phyloP scores from a whole-genome alignment of 2,329 filamentous ascomycete species.

The Parastagonospora avenae region DNA sequence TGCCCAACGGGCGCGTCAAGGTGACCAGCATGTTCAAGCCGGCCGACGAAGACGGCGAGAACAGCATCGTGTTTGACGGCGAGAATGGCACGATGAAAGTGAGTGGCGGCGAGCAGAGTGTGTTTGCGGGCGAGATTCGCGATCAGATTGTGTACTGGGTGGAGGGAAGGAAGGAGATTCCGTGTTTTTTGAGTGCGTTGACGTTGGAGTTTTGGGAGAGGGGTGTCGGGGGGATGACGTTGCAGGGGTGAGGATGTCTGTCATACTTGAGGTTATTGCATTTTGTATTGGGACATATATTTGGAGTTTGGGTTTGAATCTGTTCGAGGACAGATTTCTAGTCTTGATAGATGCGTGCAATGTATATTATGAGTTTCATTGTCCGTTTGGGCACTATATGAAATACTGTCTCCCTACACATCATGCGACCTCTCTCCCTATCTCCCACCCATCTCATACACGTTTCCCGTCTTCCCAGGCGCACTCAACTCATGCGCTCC shows the following conservation, averaged over 20 bases:
- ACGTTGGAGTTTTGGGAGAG: slow-evolving; percentile 93
- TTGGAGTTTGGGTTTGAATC: background rate
- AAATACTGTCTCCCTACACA: background rate
- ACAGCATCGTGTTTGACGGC: slow-evolving; percentile 80
- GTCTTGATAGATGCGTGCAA: background rate
- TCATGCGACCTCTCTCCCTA: background rate
- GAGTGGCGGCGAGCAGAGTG: slow-evolving; percentile 82
- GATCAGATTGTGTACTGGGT: slow-evolving; percentile 96
- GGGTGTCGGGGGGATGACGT: slow-evolving; percentile 33
- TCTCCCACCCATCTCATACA: slow-evolving; percentile 25
- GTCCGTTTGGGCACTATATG: background rate
- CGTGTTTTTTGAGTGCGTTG: slow-evolving; percentile 87
- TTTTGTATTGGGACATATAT: background rate
- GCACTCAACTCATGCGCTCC: slow-evolving; percentile 25
- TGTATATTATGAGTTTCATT: background rate
- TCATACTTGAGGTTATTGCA: background rate
- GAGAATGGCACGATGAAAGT: slow-evolving; percentile 98
- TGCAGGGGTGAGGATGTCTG: slow-evolving; percentile 9
- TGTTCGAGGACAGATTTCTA: background rate
- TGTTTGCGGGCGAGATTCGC: slow-evolving; percentile 83
- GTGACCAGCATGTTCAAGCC: slow-evolving; percentile 87
- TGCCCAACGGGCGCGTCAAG: slow-evolving; percentile 95
- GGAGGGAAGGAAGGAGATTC: slow-evolving; percentile 88
- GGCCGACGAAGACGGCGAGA: slow-evolving; percentile 62
- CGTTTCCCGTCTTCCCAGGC: slow-evolving; percentile 1